A percentile compares a stretch with the other conserved stretches of the same genome.
phyloP scores from a whole-genome alignment of 805 yeast genomes.

The Pichia scutulata region DNA sequence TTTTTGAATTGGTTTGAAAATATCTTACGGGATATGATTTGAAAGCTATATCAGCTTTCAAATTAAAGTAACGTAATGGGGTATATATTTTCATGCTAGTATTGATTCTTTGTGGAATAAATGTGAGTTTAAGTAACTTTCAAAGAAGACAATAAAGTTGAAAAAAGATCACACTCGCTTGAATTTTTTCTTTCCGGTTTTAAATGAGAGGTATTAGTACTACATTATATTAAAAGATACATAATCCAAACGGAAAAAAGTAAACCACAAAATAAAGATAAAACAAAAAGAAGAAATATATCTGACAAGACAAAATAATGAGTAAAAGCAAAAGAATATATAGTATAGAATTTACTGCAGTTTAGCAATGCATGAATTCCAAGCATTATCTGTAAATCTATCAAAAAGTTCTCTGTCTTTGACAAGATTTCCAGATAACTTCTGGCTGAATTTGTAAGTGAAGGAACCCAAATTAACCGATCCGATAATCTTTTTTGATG shows the following conservation, averaged over 20 bases:
- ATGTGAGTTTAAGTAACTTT: no score
- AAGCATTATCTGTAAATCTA: constrained; percentile 16
- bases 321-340: background rate
- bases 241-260: background rate
- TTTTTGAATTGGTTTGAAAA: background rate
- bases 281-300: background rate
- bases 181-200: background rate
- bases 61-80: background rate
- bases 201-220: no score
- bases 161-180: background rate
- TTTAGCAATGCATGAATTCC: constrained; percentile 13
- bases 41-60: background rate
- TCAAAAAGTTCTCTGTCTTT: constrained; percentile 15
- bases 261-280: no score
- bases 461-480: constrained; percentile 16
- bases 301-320: background rate
- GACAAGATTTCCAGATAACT: constrained; percentile 8
- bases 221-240: background rate
- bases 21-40: background rate
- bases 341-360: background rate
- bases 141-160: background rate
- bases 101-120: background rate
- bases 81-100: background rate
- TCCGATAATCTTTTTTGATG: constrained; percentile 12
- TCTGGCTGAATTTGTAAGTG: constrained; percentile 16